Percentiles rank a stretch among this genome's conserved stretches.
Evolutionary conservation across 768 basidiomycete genomes (phyloP).

Genomic region (Lanmaoa pseudosensibilis): DNA sequence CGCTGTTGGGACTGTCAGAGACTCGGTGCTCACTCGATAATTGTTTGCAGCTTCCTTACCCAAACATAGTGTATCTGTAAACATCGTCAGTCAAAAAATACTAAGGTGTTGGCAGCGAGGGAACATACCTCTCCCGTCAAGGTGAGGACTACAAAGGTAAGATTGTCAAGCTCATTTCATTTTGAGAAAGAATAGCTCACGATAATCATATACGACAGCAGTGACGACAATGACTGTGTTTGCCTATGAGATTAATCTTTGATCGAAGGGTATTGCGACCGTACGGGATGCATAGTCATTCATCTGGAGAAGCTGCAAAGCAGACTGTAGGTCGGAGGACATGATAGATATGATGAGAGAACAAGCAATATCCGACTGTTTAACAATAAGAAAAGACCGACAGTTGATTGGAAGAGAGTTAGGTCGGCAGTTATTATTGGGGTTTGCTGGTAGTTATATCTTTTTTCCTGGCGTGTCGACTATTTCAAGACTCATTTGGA

Average conservation of each 20-base stretch:
- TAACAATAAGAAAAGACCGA: too few species aligned
- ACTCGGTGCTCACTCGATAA: not conserved
- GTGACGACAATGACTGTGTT: not conserved
- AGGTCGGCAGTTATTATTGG: too few species aligned
- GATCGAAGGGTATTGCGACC: not conserved
- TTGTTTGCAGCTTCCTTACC: slow-evolving; percentile 1
- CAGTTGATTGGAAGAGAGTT: too few species aligned
- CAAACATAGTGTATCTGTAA: slow-evolving; percentile 12
- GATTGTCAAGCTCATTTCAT: not conserved
- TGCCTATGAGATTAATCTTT: not conserved
- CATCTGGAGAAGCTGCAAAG: not conserved
- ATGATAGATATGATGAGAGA: too few species aligned
- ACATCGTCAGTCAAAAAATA: not conserved
- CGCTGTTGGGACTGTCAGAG: not conserved
- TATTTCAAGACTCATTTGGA: too few species aligned
- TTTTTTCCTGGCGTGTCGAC: too few species aligned
- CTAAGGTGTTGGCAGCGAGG: too few species aligned
- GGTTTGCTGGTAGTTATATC: too few species aligned
- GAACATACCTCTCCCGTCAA: slow-evolving; percentile 3
- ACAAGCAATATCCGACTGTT: too few species aligned
- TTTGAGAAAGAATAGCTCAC: not conserved
- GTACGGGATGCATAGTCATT: not conserved
- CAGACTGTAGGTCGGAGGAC: not conserved
- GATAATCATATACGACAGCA: slow-evolving; percentile 7
- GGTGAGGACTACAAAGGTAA: slow-evolving; percentile 2